Evolutionary conservation across 768 basidiomycete species (phyloP).

Genomic region (Russula abietina): DNA sequence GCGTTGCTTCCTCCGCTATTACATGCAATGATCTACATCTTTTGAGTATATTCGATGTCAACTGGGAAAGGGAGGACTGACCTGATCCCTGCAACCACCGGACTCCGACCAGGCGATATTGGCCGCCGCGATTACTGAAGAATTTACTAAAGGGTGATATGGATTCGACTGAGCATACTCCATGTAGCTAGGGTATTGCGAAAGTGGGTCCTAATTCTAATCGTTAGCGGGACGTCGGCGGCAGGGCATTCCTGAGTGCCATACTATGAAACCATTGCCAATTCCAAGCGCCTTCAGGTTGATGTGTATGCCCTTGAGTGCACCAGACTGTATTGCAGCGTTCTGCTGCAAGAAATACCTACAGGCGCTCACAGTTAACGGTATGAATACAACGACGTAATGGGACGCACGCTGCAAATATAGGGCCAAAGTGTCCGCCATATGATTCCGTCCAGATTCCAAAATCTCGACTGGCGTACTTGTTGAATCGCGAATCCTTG

Average conservation of each 20-base stretch:
- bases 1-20: constrained; percentile 43
- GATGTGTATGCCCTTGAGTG: constrained; percentile 40
- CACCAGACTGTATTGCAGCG: constrained; percentile 45
- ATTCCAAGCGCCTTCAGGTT: constrained; percentile 61
- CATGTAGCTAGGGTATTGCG: constrained; percentile 55
- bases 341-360: constrained; percentile 55
- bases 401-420: constrained; percentile 31
- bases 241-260: constrained; percentile 11
- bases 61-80: constrained; percentile 20
- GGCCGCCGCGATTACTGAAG: constrained; percentile 37
- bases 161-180: constrained; percentile 50
- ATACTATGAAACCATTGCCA: constrained; percentile 57
- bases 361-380: background rate
- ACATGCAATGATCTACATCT: constrained; percentile 44
- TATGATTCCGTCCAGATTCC: constrained; percentile 61
- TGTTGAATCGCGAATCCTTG: constrained; percentile 46
- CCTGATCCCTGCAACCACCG: constrained; percentile 47
- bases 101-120: constrained; percentile 40
- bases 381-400: background rate
- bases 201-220: constrained; percentile 33
- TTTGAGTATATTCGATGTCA: background rate
- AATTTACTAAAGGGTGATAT: constrained; percentile 47
- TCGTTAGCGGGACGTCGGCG: background rate
- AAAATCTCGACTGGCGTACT: constrained; percentile 41
- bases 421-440: constrained; percentile 38